phyloP scores from a whole-genome alignment of 2,329 filamentous ascomycete species.

The Fusarium sp. region DNA sequence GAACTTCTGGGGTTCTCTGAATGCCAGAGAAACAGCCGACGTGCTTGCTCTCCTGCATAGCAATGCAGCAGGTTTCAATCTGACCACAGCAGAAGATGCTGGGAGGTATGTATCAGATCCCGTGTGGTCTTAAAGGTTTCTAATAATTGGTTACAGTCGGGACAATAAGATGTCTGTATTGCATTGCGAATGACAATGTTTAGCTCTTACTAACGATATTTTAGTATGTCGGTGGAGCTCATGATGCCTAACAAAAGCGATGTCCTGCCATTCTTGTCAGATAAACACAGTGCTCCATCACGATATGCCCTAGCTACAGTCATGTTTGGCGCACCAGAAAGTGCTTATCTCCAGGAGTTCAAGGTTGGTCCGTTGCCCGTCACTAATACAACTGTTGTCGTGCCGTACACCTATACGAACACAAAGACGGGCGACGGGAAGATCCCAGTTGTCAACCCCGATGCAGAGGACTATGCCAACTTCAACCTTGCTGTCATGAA shows the following conservation, averaged over 20 bases:
- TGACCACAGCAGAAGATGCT: background rate
- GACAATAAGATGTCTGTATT: conserved; percentile 4
- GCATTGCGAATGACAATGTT: accelerated
- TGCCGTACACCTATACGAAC: background rate
- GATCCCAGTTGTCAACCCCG: conserved; percentile 3
- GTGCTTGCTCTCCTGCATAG: conserved; percentile 5
- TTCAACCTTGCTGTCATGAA: conserved; percentile 13
- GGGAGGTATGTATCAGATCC: background rate
- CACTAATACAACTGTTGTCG: background rate
- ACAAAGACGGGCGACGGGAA: background rate
- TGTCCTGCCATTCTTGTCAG: background rate
- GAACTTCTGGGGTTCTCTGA: conserved; percentile 14
- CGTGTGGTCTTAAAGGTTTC: accelerated
- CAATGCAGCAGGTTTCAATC: background rate
- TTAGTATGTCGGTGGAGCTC: background rate
- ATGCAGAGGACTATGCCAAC: background rate
- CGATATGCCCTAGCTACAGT: conserved; percentile 2
- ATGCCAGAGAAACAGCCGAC: background rate
- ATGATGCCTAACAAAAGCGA: conserved; percentile 16
- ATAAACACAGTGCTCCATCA: background rate
- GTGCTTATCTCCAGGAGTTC: conserved; percentile 8
- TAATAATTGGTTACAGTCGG: background rate
- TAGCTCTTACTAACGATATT: accelerated
- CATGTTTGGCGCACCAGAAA: background rate
- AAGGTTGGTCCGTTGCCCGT: background rate